Base-by-base conservation (phyloP, 169 alveolate genomes). In the Cryptosporidium sp. region DNA sequence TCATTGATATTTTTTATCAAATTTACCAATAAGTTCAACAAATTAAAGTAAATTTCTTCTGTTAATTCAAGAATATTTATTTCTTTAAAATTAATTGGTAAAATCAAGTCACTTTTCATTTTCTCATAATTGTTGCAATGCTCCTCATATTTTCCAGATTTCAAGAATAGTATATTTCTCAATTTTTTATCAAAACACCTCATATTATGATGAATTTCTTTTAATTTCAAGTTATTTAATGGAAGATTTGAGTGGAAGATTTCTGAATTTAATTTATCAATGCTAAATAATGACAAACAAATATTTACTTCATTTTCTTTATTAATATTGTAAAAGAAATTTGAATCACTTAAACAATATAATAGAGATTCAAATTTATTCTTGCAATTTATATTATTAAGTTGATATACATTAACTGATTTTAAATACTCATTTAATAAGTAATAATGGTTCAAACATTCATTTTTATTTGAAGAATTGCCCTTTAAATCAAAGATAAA, bases 321-420 rank as follows among this genome's bases (percentile, higher is more conserved):
- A 29, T 65, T 65, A 35, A 65, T 39, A 35, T 31, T 65, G n/a
- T 65, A 65, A 65, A 65, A 29, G 8, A 65, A 65, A 5, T 33
- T 65, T 33, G 72, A 65, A 35, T 65, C 72, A 12, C 72, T 65
- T 29, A 65, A 29, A 18, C 48, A 65, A 16, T 65, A 65, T n/a
- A 65, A 37, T 33, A 65, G 29, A 7, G 72, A 65, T 31, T 65
- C 72, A 14, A 65, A 65, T 29, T 65, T 65, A 16, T 37, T 37
- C 0, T n/a, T 29, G 16, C 53, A 65, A 65, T 33, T 33, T 10
- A 35, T 31, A 35, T 65, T 65, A n/a, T 65, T 65, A 4, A 65
- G 26, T 65, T 37, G 44, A 10, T 65, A 65, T 8, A 65, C 48
- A 35, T 29, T 65, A n/a, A 65, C 44, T 16, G 51, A 12, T 33